Conservation (phyloP, 495 filamentous ascomycete species). For the Venustampulla echinocandica region DNA sequence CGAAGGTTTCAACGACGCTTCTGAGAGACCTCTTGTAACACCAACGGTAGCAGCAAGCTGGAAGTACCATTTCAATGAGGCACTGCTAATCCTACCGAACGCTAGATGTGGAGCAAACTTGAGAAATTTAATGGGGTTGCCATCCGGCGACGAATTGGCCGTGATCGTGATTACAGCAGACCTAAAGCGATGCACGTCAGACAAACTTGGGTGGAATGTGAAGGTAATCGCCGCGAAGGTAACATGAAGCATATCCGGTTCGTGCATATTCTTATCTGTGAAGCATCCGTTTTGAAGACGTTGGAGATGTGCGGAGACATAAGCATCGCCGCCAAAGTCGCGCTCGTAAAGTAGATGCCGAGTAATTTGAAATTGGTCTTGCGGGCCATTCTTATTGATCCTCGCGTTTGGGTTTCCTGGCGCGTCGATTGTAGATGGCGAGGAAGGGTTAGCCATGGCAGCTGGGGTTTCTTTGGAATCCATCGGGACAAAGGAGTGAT, state of each 20-base stretch:
- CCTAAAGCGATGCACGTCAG: conserved; percentile 38
- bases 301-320: conserved; percentile 41
- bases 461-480: no score
- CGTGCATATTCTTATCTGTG: conserved; percentile 32
- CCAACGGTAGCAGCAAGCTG: conserved; percentile 41
- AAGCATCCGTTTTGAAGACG: conserved; percentile 46
- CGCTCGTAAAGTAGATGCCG: conserved; percentile 44
- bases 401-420: neutral
- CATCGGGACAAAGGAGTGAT: no score
- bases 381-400: conserved; percentile 14
- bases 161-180: conserved; percentile 37
- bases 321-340: conserved; percentile 39
- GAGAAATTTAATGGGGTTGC: conserved; percentile 33
- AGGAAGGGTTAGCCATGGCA: neutral
- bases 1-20: conserved; percentile 35
- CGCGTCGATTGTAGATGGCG: neutral
- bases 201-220: conserved; percentile 38
- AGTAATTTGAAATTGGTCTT: conserved; percentile 37
- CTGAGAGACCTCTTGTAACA: conserved; percentile 35
- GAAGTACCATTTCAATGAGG: conserved; percentile 45
- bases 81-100: conserved; percentile 43
- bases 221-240: conserved; percentile 45
- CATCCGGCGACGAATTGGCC: conserved; percentile 21
- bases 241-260: conserved; percentile 34
- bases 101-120: conserved; percentile 45